These are phyloP conservation scores for Xylaria sp. DNA, from an alignment of 495 filamentous ascomycete genomes.

Conservation along the genomic window DNA sequence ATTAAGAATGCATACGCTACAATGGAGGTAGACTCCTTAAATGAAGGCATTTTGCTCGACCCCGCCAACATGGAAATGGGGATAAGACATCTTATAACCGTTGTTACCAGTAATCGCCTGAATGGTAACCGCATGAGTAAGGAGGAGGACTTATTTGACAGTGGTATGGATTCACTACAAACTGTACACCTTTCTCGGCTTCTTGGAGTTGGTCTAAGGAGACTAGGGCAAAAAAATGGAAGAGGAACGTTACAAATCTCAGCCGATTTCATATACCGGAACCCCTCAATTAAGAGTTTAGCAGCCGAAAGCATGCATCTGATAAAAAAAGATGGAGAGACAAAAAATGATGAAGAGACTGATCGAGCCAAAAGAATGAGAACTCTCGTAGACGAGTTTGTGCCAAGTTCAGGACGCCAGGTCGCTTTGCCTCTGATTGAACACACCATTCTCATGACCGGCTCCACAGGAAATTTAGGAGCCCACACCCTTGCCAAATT, in stretches of 20 bases:
- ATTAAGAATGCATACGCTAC: conserved; percentile 39
- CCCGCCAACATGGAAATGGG: conserved; percentile 23
- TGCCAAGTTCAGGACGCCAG: neutral
- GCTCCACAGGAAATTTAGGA: conserved; percentile 45
- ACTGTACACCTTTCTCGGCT: conserved; percentile 40
- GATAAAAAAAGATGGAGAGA: neutral
- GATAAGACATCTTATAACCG: conserved; percentile 15
- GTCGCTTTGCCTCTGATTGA: neutral
- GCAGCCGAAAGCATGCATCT: conserved; percentile 1
- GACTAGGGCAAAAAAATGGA: neutral
- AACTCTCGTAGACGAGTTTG: conserved; percentile 2
- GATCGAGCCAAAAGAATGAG: neutral
- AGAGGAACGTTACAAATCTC: neutral
- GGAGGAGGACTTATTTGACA: conserved; percentile 47
- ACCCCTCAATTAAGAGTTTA: conserved; percentile 30
- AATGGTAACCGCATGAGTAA: conserved; percentile 9
- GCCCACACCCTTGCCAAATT: conserved; percentile 31
- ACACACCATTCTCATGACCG: conserved; percentile 43
- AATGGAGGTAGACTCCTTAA: conserved; percentile 28
- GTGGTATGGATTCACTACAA: conserved; percentile 50
- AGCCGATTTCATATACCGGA: conserved; percentile 40
- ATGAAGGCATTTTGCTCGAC: conserved; percentile 16
- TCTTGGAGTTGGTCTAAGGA: conserved; percentile 26
- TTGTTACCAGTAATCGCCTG: conserved; percentile 13
- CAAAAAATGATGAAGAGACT: neutral